Conservation (phyloP, 371 early-diverging fungal species). For the Syncephalastrum contaminatum region DNA sequence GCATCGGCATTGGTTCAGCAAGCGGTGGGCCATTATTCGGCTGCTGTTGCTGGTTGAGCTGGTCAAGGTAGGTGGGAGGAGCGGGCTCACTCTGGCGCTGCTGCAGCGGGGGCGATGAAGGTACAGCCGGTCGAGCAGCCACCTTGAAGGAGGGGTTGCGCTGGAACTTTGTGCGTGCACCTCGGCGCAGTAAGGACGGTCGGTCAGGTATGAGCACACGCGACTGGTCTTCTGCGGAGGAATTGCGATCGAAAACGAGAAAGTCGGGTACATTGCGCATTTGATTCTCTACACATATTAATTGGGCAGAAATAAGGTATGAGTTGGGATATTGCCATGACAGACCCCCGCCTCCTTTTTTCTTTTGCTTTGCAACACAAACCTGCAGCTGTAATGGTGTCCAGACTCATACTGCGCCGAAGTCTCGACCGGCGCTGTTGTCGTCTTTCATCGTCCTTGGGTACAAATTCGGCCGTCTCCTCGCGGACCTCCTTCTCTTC, state of each 20-base stretch:
- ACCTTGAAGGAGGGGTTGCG: conserved; percentile 34
- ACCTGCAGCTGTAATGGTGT: conserved; percentile 38
- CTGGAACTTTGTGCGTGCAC: conserved; percentile 53
- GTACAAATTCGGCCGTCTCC: conserved; percentile 1
- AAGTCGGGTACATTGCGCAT: conserved; percentile 34
- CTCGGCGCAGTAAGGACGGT: conserved; percentile 42
- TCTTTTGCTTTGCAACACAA: conserved; percentile 3
- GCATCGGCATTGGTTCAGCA: background rate
- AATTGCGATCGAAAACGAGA: conserved; percentile 49
- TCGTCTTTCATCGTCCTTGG: background rate
- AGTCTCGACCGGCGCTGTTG: conserved; percentile 21
- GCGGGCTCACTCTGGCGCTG: background rate
- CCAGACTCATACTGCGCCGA: conserved; percentile 49
- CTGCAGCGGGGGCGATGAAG: conserved; percentile 18
- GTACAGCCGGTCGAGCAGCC: conserved; percentile 8
- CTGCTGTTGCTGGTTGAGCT: conserved; percentile 3
- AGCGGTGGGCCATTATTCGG: background rate
- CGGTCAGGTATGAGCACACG: conserved; percentile 47
- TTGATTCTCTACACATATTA: conserved; percentile 9
- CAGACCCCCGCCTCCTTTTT: conserved; percentile 2
- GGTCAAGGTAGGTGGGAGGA: no score
- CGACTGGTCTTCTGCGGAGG: conserved; percentile 49
- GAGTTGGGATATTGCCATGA: background rate
- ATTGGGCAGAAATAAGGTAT: background rate
- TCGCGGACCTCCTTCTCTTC: conserved; percentile 18